Evolutionary conservation across 2,329 filamentous ascomycete species (phyloP), one percentile per base, ranked within the genome.

Genomic region (Calonectria naviculata): DNA sequence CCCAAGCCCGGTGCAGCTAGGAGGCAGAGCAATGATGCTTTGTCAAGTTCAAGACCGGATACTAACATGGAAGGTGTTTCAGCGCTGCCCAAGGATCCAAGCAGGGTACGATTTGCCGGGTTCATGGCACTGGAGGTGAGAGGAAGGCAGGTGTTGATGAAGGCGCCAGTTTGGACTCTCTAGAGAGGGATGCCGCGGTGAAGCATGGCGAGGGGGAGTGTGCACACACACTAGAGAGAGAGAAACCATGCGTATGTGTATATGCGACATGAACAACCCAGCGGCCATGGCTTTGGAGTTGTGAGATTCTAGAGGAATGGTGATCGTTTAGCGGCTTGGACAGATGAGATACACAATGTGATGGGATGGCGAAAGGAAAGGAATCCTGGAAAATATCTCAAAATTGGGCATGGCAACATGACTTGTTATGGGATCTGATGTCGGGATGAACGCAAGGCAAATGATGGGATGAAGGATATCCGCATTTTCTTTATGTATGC

Each of bases 81-180:
- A 84, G 81, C 81, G 73, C 76, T 84, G 49, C 79, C 84, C 56
- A 87, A 87, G 79, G 88, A 89, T 63, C 76, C 81, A 38, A 85
- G 80, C 74, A 92, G 90, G 75, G 90, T 96, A 67, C 90, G 94
- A 47, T 93, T 95, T 81, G 92, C 94, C 2, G 93, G 92, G 6
- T 96, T 95, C 80, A 83, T 95, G 68, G 90, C 89, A 21, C 88
- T 95, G 36, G 93, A 95, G 83, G 93, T 96, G 9, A 87, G 93
- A 73, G 93, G 93, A 26, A 89, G 93, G 71, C 94, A 94, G 82
- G 92, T 95, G 58, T 84, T 96, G 77, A 85, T 91, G 72, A 95
- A 95, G 84, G 92, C 94, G 24, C 93, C 93, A 17, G 92, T 95
- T 36, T 96, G 91, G 91, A 88, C 87, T 13, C 74, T 92, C 31